Percentiles rank a stretch among this genome's conserved stretches.
phyloP scores from a whole-genome alignment of 371 early-diverging fungal genomes.

The Mucor circinelloides region DNA sequence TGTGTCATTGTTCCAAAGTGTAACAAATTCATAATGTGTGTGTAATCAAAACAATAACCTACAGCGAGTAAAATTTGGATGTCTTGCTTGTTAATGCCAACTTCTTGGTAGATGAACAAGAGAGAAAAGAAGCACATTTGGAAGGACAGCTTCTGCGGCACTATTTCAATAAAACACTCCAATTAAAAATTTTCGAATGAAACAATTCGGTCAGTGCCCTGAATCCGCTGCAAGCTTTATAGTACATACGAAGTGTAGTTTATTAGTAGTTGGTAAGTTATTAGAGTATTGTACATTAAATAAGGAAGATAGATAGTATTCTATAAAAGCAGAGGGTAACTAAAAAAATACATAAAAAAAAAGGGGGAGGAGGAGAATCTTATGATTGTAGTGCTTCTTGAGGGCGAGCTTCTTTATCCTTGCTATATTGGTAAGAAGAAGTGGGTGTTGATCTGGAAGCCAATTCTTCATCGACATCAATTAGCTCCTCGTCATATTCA shows the following conservation, averaged over 20 bases:
- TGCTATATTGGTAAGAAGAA: conserved; percentile 2
- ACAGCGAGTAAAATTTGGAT: not conserved
- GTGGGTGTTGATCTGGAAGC: conserved; percentile 6
- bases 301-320: not conserved
- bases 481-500: not conserved
- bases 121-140: not conserved
- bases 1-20: not conserved
- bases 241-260: not conserved
- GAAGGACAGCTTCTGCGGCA: not conserved
- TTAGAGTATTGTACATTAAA: not conserved
- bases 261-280: not conserved
- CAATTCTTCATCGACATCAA: conserved; percentile 11
- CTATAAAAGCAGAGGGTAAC: not conserved
- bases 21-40: not conserved
- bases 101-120: not conserved
- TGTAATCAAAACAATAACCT: not conserved
- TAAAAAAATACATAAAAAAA: not conserved
- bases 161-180: no score
- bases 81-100: not conserved
- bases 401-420: conserved; percentile 3
- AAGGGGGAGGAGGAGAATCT: not conserved
- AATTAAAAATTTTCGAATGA: not conserved
- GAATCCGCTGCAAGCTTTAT: not conserved
- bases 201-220: not conserved
- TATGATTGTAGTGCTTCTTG: not conserved